Evolutionary conservation across 108 stramenopile species (phyloP).

Genomic region (Stephanodiscus triporus): DNA sequence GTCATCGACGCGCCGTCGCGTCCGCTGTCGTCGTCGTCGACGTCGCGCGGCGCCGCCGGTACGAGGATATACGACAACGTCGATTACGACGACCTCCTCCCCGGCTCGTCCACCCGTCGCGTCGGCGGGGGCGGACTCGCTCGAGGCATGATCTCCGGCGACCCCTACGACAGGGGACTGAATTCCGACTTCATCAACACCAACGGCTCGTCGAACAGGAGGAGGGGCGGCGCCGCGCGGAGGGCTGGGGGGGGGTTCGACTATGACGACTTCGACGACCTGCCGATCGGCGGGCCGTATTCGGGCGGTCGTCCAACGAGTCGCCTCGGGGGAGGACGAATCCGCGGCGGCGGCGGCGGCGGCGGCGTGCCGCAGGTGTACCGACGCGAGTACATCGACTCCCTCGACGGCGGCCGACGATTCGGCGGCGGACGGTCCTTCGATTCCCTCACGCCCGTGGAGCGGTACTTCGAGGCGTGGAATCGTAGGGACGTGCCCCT

Average conservation of each 20-base stretch:
- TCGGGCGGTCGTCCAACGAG: not conserved
- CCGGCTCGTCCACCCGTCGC: conserved; percentile 8
- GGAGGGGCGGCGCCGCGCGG: not conserved
- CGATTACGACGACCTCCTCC: conserved; percentile 5
- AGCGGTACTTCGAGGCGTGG: conserved; percentile 69
- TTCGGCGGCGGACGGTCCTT: not conserved
- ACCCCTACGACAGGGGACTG: conserved; percentile 17
- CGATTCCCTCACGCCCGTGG: conserved; percentile 29
- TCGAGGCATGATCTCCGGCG: not conserved
- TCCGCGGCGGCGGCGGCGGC: not conserved
- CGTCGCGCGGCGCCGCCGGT: not conserved
- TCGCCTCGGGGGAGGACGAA: not conserved
- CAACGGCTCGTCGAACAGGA: conserved; percentile 9
- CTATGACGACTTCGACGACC: too few species aligned
- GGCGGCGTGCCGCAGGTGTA: conserved; percentile 4
- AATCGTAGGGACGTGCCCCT: conserved; percentile 63
- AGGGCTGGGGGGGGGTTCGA: too few species aligned
- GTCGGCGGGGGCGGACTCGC: not conserved
- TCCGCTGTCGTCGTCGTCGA: not conserved
- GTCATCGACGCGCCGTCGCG: conserved; percentile 5
- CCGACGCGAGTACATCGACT: conserved; percentile 3
- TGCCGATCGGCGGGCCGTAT: not conserved
- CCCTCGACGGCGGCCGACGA: too few species aligned
- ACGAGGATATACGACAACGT: conserved; percentile 7
- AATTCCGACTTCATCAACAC: conserved; percentile 17